A percentile compares a stretch with the other conserved stretches of the same genome.
phyloP scores from a whole-genome alignment of 208 protist genomes.

The Angomonas deanei region DNA sequence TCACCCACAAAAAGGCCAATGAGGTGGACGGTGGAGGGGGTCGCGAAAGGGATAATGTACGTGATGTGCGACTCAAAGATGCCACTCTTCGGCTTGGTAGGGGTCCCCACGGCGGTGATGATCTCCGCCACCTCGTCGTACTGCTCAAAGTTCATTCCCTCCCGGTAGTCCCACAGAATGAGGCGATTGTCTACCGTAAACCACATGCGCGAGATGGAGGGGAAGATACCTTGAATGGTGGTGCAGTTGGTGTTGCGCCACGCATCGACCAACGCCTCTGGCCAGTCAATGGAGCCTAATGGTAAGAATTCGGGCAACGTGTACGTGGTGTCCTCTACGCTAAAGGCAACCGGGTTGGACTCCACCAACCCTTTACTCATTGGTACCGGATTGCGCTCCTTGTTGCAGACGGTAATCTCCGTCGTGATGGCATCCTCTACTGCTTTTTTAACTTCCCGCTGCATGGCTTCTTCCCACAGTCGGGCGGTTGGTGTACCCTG shows the following conservation, averaged over 20 bases:
- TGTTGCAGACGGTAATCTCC: slow-evolving; percentile 29
- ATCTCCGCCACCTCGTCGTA: slow-evolving; percentile 83
- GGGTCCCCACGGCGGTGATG: slow-evolving; percentile 71
- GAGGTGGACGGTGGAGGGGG: slow-evolving; percentile 58
- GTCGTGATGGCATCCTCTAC: slow-evolving; percentile 63
- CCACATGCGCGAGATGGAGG: slow-evolving; percentile 70
- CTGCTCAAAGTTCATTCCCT: slow-evolving; percentile 64
- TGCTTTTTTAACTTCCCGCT: slow-evolving; percentile 10
- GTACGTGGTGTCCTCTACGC: slow-evolving; percentile 66
- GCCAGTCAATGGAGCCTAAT: slow-evolving; percentile 63
- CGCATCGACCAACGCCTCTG: slow-evolving; percentile 51
- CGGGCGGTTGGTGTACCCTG: too few relatives aligned
- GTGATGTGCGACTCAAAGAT: slow-evolving; percentile 84
- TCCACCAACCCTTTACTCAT: slow-evolving; percentile 45
- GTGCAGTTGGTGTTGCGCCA: slow-evolving; percentile 65
- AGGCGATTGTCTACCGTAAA: slow-evolving; percentile 84
- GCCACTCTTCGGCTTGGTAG: slow-evolving; percentile 35
- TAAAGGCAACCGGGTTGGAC: slow-evolving; percentile 58
- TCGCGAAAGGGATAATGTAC: slow-evolving; percentile 70
- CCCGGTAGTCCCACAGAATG: slow-evolving; percentile 79
- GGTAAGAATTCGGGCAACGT: slow-evolving; percentile 76
- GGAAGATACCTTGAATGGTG: slow-evolving; percentile 75
- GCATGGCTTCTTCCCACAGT: background rate
- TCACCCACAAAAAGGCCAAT: slow-evolving; percentile 77
- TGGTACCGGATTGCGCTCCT: slow-evolving; percentile 33